A percentile compares a stretch with the other conserved stretches of the same genome.
phyloP scores from a whole-genome alignment of 176 grass and related monocot genomes.

The Ampelocalamus luodianensis region DNA sequence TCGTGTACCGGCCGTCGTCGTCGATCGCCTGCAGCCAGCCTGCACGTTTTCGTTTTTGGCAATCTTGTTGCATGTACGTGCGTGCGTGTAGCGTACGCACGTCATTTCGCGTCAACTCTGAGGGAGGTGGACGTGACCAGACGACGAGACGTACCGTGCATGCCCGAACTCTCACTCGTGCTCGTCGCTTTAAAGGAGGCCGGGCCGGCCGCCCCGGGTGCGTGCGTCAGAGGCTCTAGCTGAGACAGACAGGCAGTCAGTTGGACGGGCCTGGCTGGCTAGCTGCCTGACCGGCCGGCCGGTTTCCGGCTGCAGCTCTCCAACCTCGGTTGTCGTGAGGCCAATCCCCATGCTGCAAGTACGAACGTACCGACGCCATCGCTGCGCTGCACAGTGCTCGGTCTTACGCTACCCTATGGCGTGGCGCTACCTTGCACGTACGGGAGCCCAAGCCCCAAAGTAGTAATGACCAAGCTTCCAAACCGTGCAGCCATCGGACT shows the following conservation, averaged over 20 bases:
- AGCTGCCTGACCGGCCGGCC: slow-evolving; percentile 10
- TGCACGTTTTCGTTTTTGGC: not conserved
- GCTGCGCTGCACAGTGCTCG: not conserved
- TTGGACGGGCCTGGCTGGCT: not conserved
- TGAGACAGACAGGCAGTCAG: not conserved
- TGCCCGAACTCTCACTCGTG: too few species aligned
- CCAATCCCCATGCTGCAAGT: slow-evolving; percentile 36
- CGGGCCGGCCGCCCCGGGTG: not conserved
- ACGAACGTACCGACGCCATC: not conserved
- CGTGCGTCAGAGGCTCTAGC: not conserved
- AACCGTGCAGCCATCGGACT: not conserved
- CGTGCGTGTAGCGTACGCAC: not conserved
- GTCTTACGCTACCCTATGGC: not conserved
- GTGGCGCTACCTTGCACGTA: slow-evolving; percentile 27
- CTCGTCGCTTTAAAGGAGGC: too few species aligned
- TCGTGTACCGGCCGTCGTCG: too few species aligned
- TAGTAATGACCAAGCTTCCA: slow-evolving; percentile 35
- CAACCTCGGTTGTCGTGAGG: slow-evolving; percentile 43
- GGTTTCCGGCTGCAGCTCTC: slow-evolving; percentile 13
- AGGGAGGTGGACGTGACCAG: not conserved
- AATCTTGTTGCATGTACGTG: not conserved
- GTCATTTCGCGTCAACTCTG: slow-evolving; percentile 19
- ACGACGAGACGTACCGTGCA: slow-evolving; percentile 4
- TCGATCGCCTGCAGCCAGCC: too few species aligned
- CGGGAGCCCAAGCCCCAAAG: slow-evolving; percentile 34